These are phyloP conservation scores for Kodamaea plutei DNA, from an alignment of 1,139 yeast species.

Conservation along the genomic window DNA sequence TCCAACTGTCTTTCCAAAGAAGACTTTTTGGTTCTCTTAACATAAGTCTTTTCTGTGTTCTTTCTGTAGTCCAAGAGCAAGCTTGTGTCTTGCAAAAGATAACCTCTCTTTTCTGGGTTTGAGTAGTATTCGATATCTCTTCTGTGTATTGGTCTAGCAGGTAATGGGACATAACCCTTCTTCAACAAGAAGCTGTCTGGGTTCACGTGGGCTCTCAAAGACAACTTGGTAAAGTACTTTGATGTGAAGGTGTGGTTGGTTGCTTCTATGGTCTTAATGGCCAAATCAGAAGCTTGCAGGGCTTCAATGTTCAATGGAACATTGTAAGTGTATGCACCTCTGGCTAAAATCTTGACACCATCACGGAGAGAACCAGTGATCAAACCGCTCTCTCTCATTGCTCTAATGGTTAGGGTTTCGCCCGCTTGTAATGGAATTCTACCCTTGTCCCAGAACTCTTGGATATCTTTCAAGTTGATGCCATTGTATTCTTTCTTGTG, in stretches of 20 bases:
- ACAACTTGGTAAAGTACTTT: constrained; percentile 61
- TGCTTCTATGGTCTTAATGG: constrained; percentile 67
- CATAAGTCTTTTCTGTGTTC: constrained; percentile 11
- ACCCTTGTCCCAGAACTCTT: constrained; percentile 63
- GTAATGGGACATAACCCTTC: constrained; percentile 77
- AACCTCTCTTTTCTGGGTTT: constrained; percentile 70
- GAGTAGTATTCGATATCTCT: constrained; percentile 80
- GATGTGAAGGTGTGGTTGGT: constrained; percentile 74
- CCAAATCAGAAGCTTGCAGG: constrained; percentile 70
- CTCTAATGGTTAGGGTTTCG: constrained; percentile 55
- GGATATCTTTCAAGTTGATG: constrained; percentile 55
- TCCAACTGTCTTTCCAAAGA: constrained; percentile 30
- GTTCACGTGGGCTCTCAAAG: constrained; percentile 69
- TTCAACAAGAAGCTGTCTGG: constrained; percentile 67
- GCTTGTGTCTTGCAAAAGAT: constrained; percentile 45
- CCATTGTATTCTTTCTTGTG: constrained; percentile 48
- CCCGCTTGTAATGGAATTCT: constrained; percentile 60
- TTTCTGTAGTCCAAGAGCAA: constrained; percentile 37
- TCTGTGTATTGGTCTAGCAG: constrained; percentile 81
- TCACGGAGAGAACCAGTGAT: constrained; percentile 67
- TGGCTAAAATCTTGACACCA: constrained; percentile 81
- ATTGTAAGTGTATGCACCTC: constrained; percentile 53
- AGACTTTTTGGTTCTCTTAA: constrained; percentile 20
- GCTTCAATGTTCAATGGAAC: constrained; percentile 76
- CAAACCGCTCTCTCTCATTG: constrained; percentile 70